These are phyloP conservation scores for Microdochium nivale DNA, from an alignment of 2,329 filamentous ascomycete genomes.

Conservation along the genomic window DNA sequence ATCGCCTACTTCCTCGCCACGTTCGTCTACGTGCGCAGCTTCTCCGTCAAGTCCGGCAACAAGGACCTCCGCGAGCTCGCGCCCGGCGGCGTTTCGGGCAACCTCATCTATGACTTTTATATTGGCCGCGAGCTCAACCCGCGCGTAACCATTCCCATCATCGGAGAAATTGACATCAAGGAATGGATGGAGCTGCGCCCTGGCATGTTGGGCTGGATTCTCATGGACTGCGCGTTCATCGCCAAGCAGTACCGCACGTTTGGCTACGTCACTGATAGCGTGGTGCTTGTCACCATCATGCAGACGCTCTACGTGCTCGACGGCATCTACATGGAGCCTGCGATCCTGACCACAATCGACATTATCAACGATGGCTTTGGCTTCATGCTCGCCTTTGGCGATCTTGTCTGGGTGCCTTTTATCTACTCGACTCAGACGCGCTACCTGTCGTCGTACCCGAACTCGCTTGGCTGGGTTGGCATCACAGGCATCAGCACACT, in stretches of 20 bases:
- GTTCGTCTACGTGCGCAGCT: slow-evolving; percentile 76
- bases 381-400: slow-evolving; percentile 89
- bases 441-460: slow-evolving; percentile 76
- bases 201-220: slow-evolving; percentile 80
- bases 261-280: slow-evolving; percentile 78
- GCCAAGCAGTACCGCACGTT: slow-evolving; percentile 82
- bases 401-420: slow-evolving; percentile 89
- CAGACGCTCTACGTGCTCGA: slow-evolving; percentile 82
- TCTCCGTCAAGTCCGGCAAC: slow-evolving; percentile 71
- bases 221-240: slow-evolving; percentile 76
- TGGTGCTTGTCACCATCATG: slow-evolving; percentile 67
- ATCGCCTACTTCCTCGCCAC: slow-evolving; percentile 65
- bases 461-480: slow-evolving; percentile 64
- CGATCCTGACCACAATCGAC: slow-evolving; percentile 89
- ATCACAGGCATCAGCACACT: slow-evolving; percentile 57
- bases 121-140: slow-evolving; percentile 95
- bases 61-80: slow-evolving; percentile 68
- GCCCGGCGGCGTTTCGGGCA: slow-evolving; percentile 72
- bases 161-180: slow-evolving; percentile 87
- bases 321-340: slow-evolving; percentile 76
- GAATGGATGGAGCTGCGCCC: slow-evolving; percentile 85
- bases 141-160: slow-evolving; percentile 65
- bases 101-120: slow-evolving; percentile 90
- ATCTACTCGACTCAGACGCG: slow-evolving; percentile 77
- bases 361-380: slow-evolving; percentile 90